Evolutionary conservation across 1,284 basidiomycete genomes (phyloP), one percentile per base, ranked within the genome.

Genomic region (Exsudoporus floridanus): DNA sequence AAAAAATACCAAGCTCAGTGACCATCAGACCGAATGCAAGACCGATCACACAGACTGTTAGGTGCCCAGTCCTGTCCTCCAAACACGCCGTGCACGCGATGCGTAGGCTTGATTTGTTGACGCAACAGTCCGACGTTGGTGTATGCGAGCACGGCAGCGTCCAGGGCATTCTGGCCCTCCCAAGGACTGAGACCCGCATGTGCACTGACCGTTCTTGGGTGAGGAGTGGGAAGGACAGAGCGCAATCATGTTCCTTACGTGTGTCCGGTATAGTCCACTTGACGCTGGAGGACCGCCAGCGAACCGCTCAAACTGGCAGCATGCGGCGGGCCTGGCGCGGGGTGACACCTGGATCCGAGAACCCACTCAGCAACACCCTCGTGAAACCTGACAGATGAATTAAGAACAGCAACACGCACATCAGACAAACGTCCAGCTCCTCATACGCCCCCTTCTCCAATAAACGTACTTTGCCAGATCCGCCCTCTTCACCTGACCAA

Each of bases 81-180:
- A 53, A 87, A 80, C 36, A 87, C 79, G 2, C 84, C 85, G 58
- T 89, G 86, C 3, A 88, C 75, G n/a, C 83, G 78, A 58, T 81
- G 75, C 0, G 76, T 78, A 0, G 84, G 83, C 43, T 75, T 74
- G 21, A 86, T 75, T 61, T 92, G 88, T 67, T 92, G 90, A 13
- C 90, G 79, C 23, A 92, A 74, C 3, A 80, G 80, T 2, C 84
- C 82, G 30, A 92, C 78, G 55, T 81, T 83, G 52, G 76, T 82
- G 67, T 90, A 91, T 18, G 83, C 84, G 7, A 87, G 74, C 8
- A 88, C 83, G 5, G 84, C 88, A 3, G 88, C 90, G 63, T 90
- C 88, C 13, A 89, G 75, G 1, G 89, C 88, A 58, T 91, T 92
- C 58, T 74, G 75, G 6, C 86, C 90, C 63, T 88, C 84, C 86